These are phyloP conservation scores for Acer campestre DNA, from an alignment of 345 rosid species.

Conservation along the genomic window DNA sequence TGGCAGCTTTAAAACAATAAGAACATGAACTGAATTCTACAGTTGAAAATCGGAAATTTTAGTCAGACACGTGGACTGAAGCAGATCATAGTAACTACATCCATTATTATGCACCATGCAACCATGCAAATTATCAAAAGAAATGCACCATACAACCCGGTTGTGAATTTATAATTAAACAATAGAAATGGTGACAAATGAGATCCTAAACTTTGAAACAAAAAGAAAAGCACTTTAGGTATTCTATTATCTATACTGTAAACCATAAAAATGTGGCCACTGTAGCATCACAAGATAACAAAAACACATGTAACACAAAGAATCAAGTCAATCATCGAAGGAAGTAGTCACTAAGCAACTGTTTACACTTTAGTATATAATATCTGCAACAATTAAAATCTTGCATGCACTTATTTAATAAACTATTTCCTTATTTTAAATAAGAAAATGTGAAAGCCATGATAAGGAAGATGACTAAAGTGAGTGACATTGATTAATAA, in stretches of 20 bases:
- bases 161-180: background rate
- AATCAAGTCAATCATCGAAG: background rate
- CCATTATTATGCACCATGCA: background rate
- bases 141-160: background rate
- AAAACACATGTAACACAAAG: background rate
- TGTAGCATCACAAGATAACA: background rate
- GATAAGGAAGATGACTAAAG: background rate
- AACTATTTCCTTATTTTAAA: background rate
- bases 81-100: background rate
- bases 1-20: background rate
- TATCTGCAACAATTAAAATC: slow-evolving; percentile 1
- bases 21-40: slow-evolving; percentile 14
- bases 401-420: background rate
- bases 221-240: background rate
- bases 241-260: background rate
- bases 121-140: background rate
- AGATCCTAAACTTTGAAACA: background rate
- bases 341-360: background rate
- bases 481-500: background rate
- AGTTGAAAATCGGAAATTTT: background rate
- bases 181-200: background rate
- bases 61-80: background rate
- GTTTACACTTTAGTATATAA: background rate
- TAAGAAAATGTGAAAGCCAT: background rate
- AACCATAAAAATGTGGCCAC: background rate